These are phyloP conservation scores for Reticulomyxa filosa DNA, from an alignment of 78 protist species.

Conservation along the genomic window DNA sequence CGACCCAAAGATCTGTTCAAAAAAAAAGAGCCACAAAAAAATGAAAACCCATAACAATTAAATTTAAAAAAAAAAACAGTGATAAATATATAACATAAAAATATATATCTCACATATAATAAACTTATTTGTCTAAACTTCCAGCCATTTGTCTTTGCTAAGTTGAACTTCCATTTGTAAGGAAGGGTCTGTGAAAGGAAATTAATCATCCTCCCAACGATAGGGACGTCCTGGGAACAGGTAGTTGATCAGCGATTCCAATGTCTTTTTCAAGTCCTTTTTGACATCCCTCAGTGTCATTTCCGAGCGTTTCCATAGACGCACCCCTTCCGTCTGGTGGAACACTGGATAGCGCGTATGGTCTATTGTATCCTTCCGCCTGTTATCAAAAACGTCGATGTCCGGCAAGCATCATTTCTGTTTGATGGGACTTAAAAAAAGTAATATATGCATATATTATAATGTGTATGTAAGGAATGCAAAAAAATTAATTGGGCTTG, in stretches of 20 bases:
- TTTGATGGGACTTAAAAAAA: slow-evolving; percentile 66
- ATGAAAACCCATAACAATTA: too few species aligned
- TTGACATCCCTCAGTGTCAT: background rate
- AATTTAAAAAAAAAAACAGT: too few species aligned
- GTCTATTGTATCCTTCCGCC: background rate
- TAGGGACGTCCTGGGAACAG: slow-evolving; percentile 4
- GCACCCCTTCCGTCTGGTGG: slow-evolving; percentile 61
- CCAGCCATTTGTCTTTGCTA: slow-evolving; percentile 56
- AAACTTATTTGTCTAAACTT: too few species aligned
- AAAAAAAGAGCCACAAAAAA: too few species aligned
- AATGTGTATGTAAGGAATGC: background rate
- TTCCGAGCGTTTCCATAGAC: background rate
- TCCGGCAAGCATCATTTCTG: slow-evolving; percentile 21
- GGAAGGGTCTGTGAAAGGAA: slow-evolving; percentile 70
- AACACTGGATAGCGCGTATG: slow-evolving; percentile 20
- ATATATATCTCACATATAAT: too few species aligned
- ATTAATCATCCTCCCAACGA: slow-evolving; percentile 39
- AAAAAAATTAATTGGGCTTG: too few species aligned
- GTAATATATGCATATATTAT: slow-evolving; percentile 15
- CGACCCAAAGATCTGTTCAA: too few species aligned
- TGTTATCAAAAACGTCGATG: slow-evolving; percentile 35
- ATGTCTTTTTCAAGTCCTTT: slow-evolving; percentile 5
- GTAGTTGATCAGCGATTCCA: slow-evolving; percentile 10
- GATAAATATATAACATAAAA: too few species aligned
- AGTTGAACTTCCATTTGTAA: slow-evolving; percentile 54